Percentiles rank a stretch among this genome's conserved stretches.
phyloP scores from a whole-genome alignment of 2,329 filamentous ascomycete species.

The Pestalotiopsis sp. region DNA sequence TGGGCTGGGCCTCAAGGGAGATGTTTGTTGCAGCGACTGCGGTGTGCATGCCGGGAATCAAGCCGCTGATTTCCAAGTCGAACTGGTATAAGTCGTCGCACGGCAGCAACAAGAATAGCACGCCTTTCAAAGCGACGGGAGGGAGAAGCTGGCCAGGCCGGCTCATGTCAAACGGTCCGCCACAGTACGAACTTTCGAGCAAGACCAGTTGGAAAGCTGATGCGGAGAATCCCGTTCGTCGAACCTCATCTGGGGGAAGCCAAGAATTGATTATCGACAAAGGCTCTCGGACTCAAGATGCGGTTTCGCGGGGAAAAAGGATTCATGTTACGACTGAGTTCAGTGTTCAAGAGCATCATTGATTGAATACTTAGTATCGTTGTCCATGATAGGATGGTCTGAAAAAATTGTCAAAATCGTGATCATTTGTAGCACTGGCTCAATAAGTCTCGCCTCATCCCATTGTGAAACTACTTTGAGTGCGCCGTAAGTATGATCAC shows the following conservation, averaged over 20 bases:
- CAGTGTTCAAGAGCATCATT: neutral
- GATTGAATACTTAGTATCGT: too few relatives aligned
- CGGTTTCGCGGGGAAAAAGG: neutral
- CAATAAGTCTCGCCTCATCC: too few relatives aligned
- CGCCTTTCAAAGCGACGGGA: neutral
- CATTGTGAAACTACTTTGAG: too few relatives aligned
- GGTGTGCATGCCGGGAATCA: slow-evolving; percentile 12
- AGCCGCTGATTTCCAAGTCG: slow-evolving; percentile 9
- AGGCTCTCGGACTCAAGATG: neutral
- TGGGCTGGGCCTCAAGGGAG: slow-evolving; percentile 12
- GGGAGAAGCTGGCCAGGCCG: neutral
- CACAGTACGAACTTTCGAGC: neutral
- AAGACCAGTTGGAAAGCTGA: neutral
- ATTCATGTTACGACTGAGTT: neutral
- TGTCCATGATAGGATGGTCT: too few relatives aligned
- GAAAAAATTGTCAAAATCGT: too few relatives aligned
- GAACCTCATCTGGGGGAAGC: neutral
- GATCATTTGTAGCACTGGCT: too few relatives aligned
- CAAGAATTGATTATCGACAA: neutral
- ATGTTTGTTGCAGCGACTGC: slow-evolving; percentile 11
- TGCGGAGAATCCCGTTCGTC: neutral
- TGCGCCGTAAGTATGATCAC: too few relatives aligned
- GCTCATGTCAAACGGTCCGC: neutral
- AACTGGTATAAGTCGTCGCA: slow-evolving; percentile 1
- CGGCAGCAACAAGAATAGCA: neutral